Base-by-base conservation (phyloP, 225 moss, liverwort and hornwort species). In the Polytrichum formosum region DNA sequence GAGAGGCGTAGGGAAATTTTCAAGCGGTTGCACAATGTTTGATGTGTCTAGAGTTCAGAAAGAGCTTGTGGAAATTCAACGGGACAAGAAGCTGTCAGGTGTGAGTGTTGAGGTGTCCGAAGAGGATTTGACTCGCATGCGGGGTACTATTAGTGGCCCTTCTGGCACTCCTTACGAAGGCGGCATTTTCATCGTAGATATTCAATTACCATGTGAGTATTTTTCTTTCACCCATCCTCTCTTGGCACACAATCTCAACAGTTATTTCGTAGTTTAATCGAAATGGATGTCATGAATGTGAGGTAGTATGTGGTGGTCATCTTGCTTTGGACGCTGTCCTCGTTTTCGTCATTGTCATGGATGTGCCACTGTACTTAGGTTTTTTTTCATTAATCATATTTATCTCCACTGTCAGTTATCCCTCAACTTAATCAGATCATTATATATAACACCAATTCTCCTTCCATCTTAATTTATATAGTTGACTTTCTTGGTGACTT, bases 41-140 rank as follows among this genome's bases (percentile, higher is more conserved):
- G 97, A 94, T 91, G 85, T 92, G 69, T 97, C 94, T 74, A 84
- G 97, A 79, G 90, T 97, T 69, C 97, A 97, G 92, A 97, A 97
- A 83, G 97, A 97, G 90, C 92, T 97, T 76, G 94, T 94, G 68
- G 97, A 97, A 74, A 94, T 97, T 22, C 92, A 97, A 78, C 88
- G 91, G 54, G 92, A 94, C 69, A 94, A 92, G 81, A 86, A 82
- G 56, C 84, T 97, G 16, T 94, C 94, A 6, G 97, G 94, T 26
- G 94, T 97, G 70, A 97, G 97, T 80, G 87, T 97, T 65, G 73
- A 91, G 28, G 68, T 94, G 8, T 91, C 73, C 8, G 97, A 88
- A 58, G 89, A 86, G 13, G 92, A 97, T 82, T 81, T 97, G 77
- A 89, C 94, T 60, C 89, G 94, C 20, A 97, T 97, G 97, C 87